Percentiles rank a stretch among this genome's conserved stretches.
Evolutionary conservation across 2,329 filamentous ascomycete genomes (phyloP).

Genomic region (Phyllosticta capitalensis): DNA sequence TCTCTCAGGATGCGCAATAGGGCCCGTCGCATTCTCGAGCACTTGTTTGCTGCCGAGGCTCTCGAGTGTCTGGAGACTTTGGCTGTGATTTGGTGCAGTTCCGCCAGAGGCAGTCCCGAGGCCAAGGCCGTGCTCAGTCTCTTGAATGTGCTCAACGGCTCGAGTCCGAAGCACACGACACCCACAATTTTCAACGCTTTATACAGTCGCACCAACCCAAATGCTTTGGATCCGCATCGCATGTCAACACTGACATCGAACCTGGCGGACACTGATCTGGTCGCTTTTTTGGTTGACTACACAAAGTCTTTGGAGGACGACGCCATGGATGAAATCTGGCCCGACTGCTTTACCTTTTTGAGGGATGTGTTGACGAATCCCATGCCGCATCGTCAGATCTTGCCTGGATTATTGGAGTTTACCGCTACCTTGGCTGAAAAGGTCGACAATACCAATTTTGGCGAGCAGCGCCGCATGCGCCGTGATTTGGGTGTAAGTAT

Average conservation of each 20-base stretch:
- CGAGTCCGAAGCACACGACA: constrained; percentile 80
- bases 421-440: constrained; percentile 85
- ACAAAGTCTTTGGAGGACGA: constrained; percentile 86
- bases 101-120: constrained; percentile 40
- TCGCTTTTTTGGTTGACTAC: constrained; percentile 85
- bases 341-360: constrained; percentile 83
- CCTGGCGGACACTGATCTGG: constrained; percentile 72
- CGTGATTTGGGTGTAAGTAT: constrained; percentile 70
- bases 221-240: constrained; percentile 64
- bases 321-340: constrained; percentile 96
- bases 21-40: constrained; percentile 77
- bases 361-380: constrained; percentile 86
- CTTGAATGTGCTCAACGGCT: constrained; percentile 83
- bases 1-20: constrained; percentile 85
- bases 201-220: constrained; percentile 84
- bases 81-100: constrained; percentile 68
- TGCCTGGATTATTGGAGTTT: constrained; percentile 80
- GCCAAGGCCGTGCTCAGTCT: constrained; percentile 68
- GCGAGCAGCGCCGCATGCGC: constrained; percentile 86
- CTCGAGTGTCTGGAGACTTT: constrained; percentile 90
- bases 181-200: constrained; percentile 93
- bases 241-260: constrained; percentile 85
- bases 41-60: constrained; percentile 84
- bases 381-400: constrained; percentile 83
- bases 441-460: constrained; percentile 95